These are phyloP conservation scores for Cicer bijugum DNA, from an alignment of 306 rosid genomes.

Conservation along the genomic window DNA sequence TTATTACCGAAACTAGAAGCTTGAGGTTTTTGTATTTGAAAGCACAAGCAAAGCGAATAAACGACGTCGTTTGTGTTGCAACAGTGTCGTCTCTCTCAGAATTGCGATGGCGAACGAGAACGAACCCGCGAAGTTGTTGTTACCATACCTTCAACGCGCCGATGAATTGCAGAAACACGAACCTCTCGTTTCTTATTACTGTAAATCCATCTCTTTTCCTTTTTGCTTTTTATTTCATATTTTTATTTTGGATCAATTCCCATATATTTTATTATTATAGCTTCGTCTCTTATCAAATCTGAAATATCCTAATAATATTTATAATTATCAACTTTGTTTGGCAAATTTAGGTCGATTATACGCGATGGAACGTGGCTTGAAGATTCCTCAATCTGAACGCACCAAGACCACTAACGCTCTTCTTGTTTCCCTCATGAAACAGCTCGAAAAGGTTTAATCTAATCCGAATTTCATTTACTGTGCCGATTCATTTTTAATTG, in stretches of 20 bases:
- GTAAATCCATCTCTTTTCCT: constrained; percentile 43
- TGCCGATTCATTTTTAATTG: neutral
- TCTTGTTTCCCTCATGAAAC: constrained; percentile 95
- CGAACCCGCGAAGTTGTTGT: constrained; percentile 95
- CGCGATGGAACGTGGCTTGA: constrained; percentile 96
- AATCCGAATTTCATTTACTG: neutral
- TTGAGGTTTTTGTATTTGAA: neutral
- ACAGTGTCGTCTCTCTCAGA: neutral
- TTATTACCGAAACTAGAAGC: neutral
- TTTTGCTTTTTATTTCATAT: neutral
- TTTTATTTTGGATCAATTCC: constrained; percentile 27
- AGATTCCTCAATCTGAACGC: constrained; percentile 87
- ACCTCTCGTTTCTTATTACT: constrained; percentile 92
- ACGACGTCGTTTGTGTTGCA: constrained; percentile 37
- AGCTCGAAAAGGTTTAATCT: constrained; percentile 84
- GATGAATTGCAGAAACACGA: constrained; percentile 99
- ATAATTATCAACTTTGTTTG: neutral
- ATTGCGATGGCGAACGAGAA: constrained; percentile 76
- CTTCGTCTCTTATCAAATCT: constrained; percentile 18
- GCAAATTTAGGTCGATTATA: constrained; percentile 78
- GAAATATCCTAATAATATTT: neutral
- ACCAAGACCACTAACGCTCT: constrained; percentile 91
- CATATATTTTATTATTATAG: constrained; percentile 4
- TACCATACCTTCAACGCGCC: constrained; percentile 99
- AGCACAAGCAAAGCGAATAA: neutral